These are phyloP conservation scores for Monilinia fructicola DNA, from an alignment of 2,329 filamentous ascomycete genomes.

Conservation along the genomic window DNA sequence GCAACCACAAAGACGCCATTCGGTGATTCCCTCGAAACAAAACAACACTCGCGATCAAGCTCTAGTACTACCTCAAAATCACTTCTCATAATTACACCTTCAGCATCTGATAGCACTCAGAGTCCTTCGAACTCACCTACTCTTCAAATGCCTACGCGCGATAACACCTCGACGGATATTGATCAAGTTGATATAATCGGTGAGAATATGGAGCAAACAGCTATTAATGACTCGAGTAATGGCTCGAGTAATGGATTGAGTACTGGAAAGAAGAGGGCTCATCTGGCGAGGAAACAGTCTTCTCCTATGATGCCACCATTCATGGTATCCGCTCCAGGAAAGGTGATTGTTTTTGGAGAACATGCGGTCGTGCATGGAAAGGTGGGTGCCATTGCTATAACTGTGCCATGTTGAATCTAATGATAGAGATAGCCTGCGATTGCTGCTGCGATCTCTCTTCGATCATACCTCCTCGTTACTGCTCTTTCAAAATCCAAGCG, in stretches of 20 bases:
- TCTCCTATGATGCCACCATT: conserved; percentile 80
- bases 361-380: conserved; percentile 98
- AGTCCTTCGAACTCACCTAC: conserved; percentile 25
- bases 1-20: conserved; percentile 6
- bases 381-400: conserved; percentile 48
- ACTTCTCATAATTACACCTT: conserved; percentile 21
- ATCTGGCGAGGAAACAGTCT: conserved; percentile 53
- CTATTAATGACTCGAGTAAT: conserved; percentile 29
- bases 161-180: conserved; percentile 5
- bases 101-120: conserved; percentile 21
- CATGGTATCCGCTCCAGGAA: conserved; percentile 96
- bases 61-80: conserved; percentile 24
- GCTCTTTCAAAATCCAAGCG: conserved; percentile 89
- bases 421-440: conserved; percentile 67
- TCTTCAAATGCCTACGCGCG: conserved; percentile 15
- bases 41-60: conserved; percentile 19
- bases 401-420: background rate
- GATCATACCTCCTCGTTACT: conserved; percentile 95
- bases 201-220: conserved; percentile 22
- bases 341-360: conserved; percentile 97
- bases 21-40: conserved; percentile 14
- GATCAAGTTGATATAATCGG: conserved; percentile 17
- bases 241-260: conserved; percentile 25
- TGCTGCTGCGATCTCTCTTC: conserved; percentile 89
- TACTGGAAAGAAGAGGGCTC: conserved; percentile 23